These are phyloP conservation scores for Schizosaccharomyces osmophilus DNA, from an alignment of 805 yeast species.

Conservation along the genomic window DNA sequence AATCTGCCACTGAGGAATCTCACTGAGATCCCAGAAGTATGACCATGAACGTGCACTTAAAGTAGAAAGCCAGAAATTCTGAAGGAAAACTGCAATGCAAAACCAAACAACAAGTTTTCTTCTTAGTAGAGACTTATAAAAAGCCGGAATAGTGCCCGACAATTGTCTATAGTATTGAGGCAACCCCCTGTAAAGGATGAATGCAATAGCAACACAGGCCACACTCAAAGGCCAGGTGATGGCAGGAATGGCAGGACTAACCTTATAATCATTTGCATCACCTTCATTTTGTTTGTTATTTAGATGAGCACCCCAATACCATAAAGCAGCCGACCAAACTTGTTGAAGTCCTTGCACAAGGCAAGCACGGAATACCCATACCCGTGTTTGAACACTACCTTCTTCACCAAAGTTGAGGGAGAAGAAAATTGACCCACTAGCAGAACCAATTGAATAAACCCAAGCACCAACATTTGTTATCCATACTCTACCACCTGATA, in stretches of 20 bases:
- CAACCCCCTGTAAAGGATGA: not conserved
- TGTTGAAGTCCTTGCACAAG: constrained; percentile 3
- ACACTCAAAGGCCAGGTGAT: constrained; percentile 1
- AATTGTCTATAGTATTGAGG: not conserved
- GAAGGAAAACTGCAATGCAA: not conserved
- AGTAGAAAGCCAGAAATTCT: constrained; percentile 2
- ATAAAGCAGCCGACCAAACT: constrained; percentile 1
- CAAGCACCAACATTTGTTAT: not conserved
- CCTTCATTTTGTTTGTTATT: not conserved
- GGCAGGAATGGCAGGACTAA: not conserved
- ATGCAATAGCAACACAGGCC: not conserved
- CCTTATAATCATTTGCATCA: not conserved
- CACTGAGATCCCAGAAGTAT: not conserved
- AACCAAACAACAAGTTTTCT: constrained; percentile 1
- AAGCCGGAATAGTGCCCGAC: constrained; percentile 1
- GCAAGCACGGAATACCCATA: constrained; percentile 2
- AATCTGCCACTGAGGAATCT: not conserved
- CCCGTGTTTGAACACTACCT: not conserved
- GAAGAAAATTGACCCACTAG: constrained; percentile 1
- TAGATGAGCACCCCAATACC: constrained; percentile 2
- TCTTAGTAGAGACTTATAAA: constrained; percentile 1
- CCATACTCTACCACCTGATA: not conserved
- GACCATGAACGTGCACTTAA: not conserved
- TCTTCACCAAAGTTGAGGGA: constrained; percentile 2
- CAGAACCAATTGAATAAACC: not conserved